These are phyloP conservation scores for Gardenia jasminoides DNA, from an alignment of 257 asterid species.

Conservation along the genomic window DNA sequence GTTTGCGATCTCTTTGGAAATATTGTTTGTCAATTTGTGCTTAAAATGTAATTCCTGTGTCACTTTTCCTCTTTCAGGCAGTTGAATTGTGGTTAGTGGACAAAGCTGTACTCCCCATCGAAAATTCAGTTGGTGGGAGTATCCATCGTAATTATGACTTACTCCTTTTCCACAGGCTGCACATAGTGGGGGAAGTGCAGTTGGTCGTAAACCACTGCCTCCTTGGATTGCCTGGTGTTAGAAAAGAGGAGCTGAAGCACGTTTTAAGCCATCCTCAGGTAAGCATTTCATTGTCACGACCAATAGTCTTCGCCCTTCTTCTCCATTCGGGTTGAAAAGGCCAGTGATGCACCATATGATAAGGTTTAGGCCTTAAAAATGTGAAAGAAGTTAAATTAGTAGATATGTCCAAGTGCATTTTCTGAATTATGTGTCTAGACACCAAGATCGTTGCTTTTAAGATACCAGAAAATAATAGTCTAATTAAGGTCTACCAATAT, in stretches of 20 bases:
- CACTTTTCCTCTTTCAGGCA: conserved; percentile 53
- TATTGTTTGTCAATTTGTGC: conserved; percentile 7
- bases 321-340: neutral
- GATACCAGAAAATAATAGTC: neutral
- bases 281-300: conserved; percentile 14
- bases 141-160: conserved; percentile 87
- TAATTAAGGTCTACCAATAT: neutral
- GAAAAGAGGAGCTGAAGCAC: conserved; percentile 67
- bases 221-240: conserved; percentile 79
- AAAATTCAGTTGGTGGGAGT: conserved; percentile 95
- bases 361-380: neutral
- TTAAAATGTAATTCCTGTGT: conserved; percentile 17
- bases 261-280: conserved; percentile 98
- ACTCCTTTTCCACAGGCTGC: conserved; percentile 87
- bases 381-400: neutral
- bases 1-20: conserved; percentile 8
- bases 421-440: neutral
- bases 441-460: neutral
- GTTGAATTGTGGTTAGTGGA: conserved; percentile 96
- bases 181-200: conserved; percentile 92
- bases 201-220: conserved; percentile 80
- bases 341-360: neutral
- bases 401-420: neutral
- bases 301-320: neutral
- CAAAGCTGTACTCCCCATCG: conserved; percentile 91